A percentile compares a stretch with the other conserved stretches of the same genome.
These are phyloP conservation scores for Musa itinerans DNA, from an alignment of 176 grass and related monocot species.

Conservation along the genomic window DNA sequence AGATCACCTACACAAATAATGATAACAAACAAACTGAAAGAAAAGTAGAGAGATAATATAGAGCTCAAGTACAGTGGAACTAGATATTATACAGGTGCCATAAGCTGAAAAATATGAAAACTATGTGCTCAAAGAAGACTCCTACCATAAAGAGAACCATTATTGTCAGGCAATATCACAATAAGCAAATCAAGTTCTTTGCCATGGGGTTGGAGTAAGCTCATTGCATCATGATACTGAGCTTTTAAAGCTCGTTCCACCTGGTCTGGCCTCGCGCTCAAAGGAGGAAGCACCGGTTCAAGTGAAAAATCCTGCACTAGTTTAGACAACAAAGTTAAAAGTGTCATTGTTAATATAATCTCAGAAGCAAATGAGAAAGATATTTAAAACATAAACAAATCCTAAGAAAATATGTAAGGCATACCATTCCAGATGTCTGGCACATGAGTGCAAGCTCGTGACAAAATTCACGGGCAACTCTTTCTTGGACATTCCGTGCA, in stretches of 20 bases:
- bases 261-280: conserved; percentile 1
- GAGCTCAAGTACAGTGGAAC: no score
- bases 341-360: neutral
- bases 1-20: conserved; percentile 10
- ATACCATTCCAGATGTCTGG: conserved; percentile 14
- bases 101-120: neutral
- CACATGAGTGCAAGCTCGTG: conserved; percentile 17
- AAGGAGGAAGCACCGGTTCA: neutral
- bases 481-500: conserved; percentile 8
- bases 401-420: neutral
- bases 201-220: neutral
- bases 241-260: conserved; percentile 4
- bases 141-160: conserved; percentile 25
- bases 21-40: neutral
- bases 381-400: neutral
- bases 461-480: conserved; percentile 4
- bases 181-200: conserved; percentile 18
- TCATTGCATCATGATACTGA: conserved; percentile 10
- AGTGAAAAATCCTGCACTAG: conserved; percentile 13
- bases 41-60: neutral
- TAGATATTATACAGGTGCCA: neutral
- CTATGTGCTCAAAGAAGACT: neutral
- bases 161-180: conserved; percentile 19
- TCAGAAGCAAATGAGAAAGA: neutral
- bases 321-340: neutral